Conservation (phyloP, 805 yeast species). For the Naumovozyma castellii region DNA sequence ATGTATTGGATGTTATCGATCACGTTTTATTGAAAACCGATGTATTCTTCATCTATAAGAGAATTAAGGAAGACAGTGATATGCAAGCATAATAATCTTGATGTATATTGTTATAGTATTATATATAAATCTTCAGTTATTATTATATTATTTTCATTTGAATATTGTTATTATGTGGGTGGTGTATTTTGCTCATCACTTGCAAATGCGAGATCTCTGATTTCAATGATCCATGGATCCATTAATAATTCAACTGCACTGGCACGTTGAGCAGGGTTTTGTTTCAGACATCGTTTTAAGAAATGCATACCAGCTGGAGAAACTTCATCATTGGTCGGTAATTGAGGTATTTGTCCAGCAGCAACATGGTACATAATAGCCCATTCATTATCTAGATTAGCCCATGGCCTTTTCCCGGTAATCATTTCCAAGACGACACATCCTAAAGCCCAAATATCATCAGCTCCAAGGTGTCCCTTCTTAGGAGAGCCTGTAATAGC, state of each 20-base stretch:
- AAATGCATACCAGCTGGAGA: slow-evolving; percentile 65
- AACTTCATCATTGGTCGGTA: slow-evolving; percentile 72
- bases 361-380: slow-evolving; percentile 98
- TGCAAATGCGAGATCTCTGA: slow-evolving; percentile 59
- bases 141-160: no score
- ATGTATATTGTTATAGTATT: no score
- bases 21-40: slow-evolving; percentile 19
- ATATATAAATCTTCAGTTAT: no score
- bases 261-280: slow-evolving; percentile 71
- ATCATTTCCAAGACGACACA: slow-evolving; percentile 96
- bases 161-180: neutral
- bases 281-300: slow-evolving; percentile 65
- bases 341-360: slow-evolving; percentile 81
- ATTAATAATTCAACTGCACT: slow-evolving; percentile 75
- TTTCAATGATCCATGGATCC: slow-evolving; percentile 83
- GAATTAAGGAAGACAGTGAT: slow-evolving; percentile 3
- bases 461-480: slow-evolving; percentile 33
- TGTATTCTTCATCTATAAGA: slow-evolving; percentile 26
- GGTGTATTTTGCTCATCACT: neutral
- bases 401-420: slow-evolving; percentile 95
- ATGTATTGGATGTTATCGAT: slow-evolving; percentile 11
- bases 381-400: slow-evolving; percentile 92
- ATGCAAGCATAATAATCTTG: no score
- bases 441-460: slow-evolving; percentile 93
- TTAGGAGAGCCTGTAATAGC: slow-evolving; percentile 67